phyloP scores from a whole-genome alignment of 805 yeast species.

The Candida broadrunensis region DNA sequence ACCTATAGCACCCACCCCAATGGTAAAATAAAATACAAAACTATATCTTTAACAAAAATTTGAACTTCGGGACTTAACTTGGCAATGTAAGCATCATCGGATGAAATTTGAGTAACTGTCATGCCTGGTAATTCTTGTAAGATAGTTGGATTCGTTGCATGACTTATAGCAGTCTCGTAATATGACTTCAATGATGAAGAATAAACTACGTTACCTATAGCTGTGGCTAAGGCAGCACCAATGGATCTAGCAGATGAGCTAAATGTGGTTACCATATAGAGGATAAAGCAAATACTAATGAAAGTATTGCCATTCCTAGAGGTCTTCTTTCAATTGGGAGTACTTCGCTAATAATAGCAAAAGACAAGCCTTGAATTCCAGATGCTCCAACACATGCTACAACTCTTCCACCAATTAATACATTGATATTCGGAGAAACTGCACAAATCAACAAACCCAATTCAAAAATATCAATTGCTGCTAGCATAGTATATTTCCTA shows the following conservation, averaged over 20 bases:
- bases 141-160: conserved; percentile 5
- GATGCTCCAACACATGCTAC: too few relatives aligned
- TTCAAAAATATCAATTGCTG: too few relatives aligned
- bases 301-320: too few relatives aligned
- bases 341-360: too few relatives aligned
- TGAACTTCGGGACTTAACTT: conserved; percentile 18
- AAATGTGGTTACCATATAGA: conserved; percentile 44
- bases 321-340: too few relatives aligned
- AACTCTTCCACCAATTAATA: too few relatives aligned
- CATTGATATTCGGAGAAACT: too few relatives aligned
- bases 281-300: too few relatives aligned
- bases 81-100: conserved; percentile 2
- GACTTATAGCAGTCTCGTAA: conserved; percentile 4
- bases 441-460: too few relatives aligned
- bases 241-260: conserved; percentile 43
- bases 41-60: conserved; percentile 18
- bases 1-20: conserved; percentile 34
- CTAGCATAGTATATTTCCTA: too few relatives aligned
- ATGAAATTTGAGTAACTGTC: conserved; percentile 8
- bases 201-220: conserved; percentile 7
- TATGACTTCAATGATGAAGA: conserved; percentile 7
- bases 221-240: conserved; percentile 44
- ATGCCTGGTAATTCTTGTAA: conserved; percentile 2
- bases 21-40: conserved; percentile 36
- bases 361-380: too few relatives aligned